phyloP scores from a whole-genome alignment of 768 basidiomycete genomes.

The Hericium erinaceus region DNA sequence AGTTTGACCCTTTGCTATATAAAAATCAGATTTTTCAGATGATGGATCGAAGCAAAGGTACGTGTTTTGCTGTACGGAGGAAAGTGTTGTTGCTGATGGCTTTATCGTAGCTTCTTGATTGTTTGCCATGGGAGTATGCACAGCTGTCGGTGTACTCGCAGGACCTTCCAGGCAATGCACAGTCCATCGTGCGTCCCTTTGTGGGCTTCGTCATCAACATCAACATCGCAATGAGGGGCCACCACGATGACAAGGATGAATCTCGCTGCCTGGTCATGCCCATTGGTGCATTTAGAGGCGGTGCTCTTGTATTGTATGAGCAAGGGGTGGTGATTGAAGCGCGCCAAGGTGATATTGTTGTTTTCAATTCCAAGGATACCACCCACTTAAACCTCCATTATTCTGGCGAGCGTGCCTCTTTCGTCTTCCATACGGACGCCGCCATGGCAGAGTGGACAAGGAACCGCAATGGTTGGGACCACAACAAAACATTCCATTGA shows the following conservation, averaged over 20 bases:
- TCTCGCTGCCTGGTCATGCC: not conserved
- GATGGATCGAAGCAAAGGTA: not conserved
- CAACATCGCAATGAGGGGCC: not conserved
- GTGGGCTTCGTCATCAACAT: not conserved
- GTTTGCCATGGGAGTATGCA: not conserved
- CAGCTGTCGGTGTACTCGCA: not conserved
- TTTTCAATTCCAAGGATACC: too few species aligned
- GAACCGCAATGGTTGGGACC: not conserved
- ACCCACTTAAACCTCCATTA: too few species aligned
- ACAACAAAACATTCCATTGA: not conserved
- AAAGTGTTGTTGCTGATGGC: too few species aligned
- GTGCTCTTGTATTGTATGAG: not conserved
- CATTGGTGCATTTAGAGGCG: not conserved
- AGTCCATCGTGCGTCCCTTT: not conserved
- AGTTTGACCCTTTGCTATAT: too few species aligned
- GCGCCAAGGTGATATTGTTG: too few species aligned
- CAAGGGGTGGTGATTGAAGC: slow-evolving; percentile 3
- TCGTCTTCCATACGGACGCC: too few species aligned
- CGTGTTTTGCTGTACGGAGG: too few species aligned
- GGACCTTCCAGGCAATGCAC: not conserved
- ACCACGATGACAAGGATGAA: not conserved
- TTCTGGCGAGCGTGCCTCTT: too few species aligned
- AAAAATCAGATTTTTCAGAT: too few species aligned
- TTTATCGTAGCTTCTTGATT: not conserved
- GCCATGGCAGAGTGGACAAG: too few species aligned